Conservation (phyloP, 208 protist genomes). For the Tritrichomonas musculus region DNA sequence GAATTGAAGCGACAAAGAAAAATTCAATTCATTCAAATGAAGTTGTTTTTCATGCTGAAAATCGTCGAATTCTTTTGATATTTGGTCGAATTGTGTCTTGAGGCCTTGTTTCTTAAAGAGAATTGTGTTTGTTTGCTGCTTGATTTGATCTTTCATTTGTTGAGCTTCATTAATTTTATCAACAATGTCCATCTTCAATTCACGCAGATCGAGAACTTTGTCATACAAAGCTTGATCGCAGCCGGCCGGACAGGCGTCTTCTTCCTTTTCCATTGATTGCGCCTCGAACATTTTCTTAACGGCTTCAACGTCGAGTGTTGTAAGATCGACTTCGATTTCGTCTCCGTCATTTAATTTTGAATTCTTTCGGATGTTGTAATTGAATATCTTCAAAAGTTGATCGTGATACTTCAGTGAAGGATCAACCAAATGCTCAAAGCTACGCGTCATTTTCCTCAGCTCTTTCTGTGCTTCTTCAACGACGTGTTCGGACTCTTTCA, state of each 20-base stretch:
- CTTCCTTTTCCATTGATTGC: constrained; percentile 46
- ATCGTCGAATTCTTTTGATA: constrained; percentile 63
- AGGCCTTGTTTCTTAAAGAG: constrained; percentile 56
- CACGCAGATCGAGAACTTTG: constrained; percentile 69
- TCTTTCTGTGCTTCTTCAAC: constrained; percentile 49
- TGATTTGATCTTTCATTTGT: constrained; percentile 57
- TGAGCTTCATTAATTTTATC: constrained; percentile 69
- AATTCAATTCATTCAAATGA: constrained; percentile 81
- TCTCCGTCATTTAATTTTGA: constrained; percentile 68
- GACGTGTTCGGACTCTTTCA: constrained; percentile 59
- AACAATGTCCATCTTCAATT: constrained; percentile 72
- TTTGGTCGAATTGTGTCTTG: constrained; percentile 54
- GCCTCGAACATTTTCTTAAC: constrained; percentile 42
- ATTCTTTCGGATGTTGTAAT: constrained; percentile 62
- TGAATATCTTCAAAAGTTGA: constrained; percentile 49
- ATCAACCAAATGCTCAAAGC: constrained; percentile 35
- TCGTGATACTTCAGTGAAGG: constrained; percentile 25
- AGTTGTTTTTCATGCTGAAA: constrained; percentile 79
- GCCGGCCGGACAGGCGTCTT: constrained; percentile 61
- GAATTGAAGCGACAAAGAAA: constrained; percentile 60
- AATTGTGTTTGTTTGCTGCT: constrained; percentile 62
- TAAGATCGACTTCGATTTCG: constrained; percentile 40
- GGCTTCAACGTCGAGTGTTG: constrained; percentile 36
- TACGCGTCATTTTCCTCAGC: constrained; percentile 59
- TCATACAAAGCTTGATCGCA: constrained; percentile 71